A percentile compares a stretch with the other conserved stretches of the same genome.
These are phyloP conservation scores for Grosmannia huntii DNA, from an alignment of 2,329 filamentous ascomycete genomes.

Conservation along the genomic window DNA sequence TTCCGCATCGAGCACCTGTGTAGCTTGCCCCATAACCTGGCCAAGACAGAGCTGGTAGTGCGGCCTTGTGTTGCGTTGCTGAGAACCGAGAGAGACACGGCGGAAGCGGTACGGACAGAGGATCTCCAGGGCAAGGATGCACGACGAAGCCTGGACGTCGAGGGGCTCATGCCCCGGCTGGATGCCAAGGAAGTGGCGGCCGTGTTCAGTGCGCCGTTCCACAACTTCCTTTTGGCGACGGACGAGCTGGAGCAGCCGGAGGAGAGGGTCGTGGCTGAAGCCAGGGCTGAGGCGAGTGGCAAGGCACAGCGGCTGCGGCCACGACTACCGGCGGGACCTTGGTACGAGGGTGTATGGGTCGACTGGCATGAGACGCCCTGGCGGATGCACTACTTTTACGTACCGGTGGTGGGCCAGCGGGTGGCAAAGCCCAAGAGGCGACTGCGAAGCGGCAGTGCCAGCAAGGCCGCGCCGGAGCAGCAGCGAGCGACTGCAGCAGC, in stretches of 20 bases:
- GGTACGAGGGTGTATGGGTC: slow-evolving; percentile 79
- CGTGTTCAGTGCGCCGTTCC: slow-evolving; percentile 82
- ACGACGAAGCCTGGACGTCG: slow-evolving; percentile 25
- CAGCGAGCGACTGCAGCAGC: not conserved
- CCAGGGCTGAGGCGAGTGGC: slow-evolving; percentile 8
- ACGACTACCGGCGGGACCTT: slow-evolving; percentile 41
- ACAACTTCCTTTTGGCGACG: slow-evolving; percentile 57
- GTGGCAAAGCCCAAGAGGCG: slow-evolving; percentile 44
- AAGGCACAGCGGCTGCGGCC: not conserved
- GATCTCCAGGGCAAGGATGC: not conserved
- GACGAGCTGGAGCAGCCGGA: slow-evolving; percentile 34
- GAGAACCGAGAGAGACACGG: slow-evolving; percentile 15
- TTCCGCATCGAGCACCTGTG: slow-evolving; percentile 84
- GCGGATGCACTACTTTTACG: slow-evolving; percentile 84
- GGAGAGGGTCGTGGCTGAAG: not conserved
- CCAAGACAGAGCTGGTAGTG: slow-evolving; percentile 60
- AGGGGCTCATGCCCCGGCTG: slow-evolving; percentile 63
- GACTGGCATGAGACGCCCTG: slow-evolving; percentile 68
- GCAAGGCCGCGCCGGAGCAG: not conserved
- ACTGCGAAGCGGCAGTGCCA: slow-evolving; percentile 1
- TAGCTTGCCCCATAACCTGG: slow-evolving; percentile 64
- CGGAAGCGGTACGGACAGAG: not conserved
- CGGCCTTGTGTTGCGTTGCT: slow-evolving; percentile 69
- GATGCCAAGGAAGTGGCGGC: slow-evolving; percentile 87
- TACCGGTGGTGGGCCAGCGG: slow-evolving; percentile 60